These are phyloP conservation scores for Mucor lusitanicus DNA, from an alignment of 371 early-diverging fungal genomes.

Conservation along the genomic window DNA sequence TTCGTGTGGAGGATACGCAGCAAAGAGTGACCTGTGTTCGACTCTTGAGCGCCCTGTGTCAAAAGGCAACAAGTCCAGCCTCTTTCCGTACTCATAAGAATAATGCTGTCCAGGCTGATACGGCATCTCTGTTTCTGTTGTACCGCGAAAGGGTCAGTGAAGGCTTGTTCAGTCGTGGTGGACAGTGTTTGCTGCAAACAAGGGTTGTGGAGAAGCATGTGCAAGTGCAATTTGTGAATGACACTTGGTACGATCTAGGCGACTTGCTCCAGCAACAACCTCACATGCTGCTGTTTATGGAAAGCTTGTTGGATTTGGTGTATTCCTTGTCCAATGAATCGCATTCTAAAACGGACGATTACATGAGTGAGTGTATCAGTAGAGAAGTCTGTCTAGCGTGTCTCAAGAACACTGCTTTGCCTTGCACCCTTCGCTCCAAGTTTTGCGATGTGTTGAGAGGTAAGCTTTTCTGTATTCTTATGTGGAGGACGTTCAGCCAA, in stretches of 20 bases:
- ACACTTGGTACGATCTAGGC: slow-evolving; percentile 29
- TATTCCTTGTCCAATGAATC: slow-evolving; percentile 25
- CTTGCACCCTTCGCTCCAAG: slow-evolving; percentile 33
- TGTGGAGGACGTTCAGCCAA: no score
- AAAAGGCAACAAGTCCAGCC: neutral
- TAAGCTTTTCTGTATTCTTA: no score
- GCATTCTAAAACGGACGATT: slow-evolving; percentile 10
- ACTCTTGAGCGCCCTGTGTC: slow-evolving; percentile 16
- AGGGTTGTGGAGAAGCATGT: slow-evolving; percentile 17
- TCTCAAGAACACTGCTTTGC: slow-evolving; percentile 38
- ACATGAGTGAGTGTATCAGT: slow-evolving; percentile 24
- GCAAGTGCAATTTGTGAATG: slow-evolving; percentile 17
- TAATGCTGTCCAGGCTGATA: neutral
- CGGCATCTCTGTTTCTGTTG: neutral
- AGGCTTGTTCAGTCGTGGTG: neutral
- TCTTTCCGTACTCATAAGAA: neutral
- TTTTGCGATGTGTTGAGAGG: slow-evolving; percentile 52
- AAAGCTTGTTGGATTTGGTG: slow-evolving; percentile 22
- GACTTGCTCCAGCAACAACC: slow-evolving; percentile 10
- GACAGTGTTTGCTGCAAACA: slow-evolving; percentile 18
- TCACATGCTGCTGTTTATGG: slow-evolving; percentile 10
- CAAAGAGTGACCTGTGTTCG: slow-evolving; percentile 11
- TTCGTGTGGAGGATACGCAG: neutral
- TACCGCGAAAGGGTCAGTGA: slow-evolving; percentile 22
- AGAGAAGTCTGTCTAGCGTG: slow-evolving; percentile 44